Evolutionary conservation across 257 asterid species (phyloP).

Genomic region (Galeopsis tetrahit): DNA sequence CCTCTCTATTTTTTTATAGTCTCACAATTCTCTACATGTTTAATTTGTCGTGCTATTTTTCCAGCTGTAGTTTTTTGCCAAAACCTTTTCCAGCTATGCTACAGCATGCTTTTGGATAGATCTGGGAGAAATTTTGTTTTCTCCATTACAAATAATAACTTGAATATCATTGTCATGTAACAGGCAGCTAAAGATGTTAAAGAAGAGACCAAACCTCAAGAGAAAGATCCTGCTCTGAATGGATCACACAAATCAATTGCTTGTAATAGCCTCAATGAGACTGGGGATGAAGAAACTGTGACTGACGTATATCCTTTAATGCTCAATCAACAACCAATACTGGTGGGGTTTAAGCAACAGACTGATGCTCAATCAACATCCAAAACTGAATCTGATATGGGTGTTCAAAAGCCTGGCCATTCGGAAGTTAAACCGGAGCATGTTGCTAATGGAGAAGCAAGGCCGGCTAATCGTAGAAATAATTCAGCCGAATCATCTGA

Average conservation of each 20-base stretch:
- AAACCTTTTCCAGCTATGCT: slow-evolving; percentile 16
- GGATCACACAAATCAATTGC: slow-evolving; percentile 45
- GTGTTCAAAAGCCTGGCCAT: slow-evolving; percentile 38
- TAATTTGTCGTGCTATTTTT: background rate
- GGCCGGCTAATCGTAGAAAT: background rate
- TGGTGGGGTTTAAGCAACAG: slow-evolving; percentile 34
- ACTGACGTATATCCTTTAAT: slow-evolving; percentile 43
- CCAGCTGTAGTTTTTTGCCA: no score
- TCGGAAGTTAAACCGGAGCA: slow-evolving; percentile 44
- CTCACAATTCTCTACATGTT: slow-evolving; percentile 11
- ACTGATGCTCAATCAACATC: slow-evolving; percentile 47
- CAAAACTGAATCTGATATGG: slow-evolving; percentile 49
- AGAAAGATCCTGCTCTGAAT: slow-evolving; percentile 16
- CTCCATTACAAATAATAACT: slow-evolving; percentile 18
- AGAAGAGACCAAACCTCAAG: slow-evolving; percentile 37
- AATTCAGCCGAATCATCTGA: slow-evolving; percentile 23
- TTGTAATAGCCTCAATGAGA: slow-evolving; percentile 47
- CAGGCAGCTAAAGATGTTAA: slow-evolving; percentile 55
- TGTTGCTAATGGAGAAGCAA: slow-evolving; percentile 25
- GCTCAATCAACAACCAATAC: slow-evolving; percentile 44
- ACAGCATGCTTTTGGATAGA: slow-evolving; percentile 8
- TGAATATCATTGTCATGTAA: slow-evolving; percentile 33
- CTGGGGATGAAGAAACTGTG: slow-evolving; percentile 40
- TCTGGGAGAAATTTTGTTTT: slow-evolving; percentile 12
- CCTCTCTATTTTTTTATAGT: slow-evolving; percentile 6